Evolutionary conservation across 164 flowering plant species (phyloP).

Genomic region (Liriodendron chinense): DNA sequence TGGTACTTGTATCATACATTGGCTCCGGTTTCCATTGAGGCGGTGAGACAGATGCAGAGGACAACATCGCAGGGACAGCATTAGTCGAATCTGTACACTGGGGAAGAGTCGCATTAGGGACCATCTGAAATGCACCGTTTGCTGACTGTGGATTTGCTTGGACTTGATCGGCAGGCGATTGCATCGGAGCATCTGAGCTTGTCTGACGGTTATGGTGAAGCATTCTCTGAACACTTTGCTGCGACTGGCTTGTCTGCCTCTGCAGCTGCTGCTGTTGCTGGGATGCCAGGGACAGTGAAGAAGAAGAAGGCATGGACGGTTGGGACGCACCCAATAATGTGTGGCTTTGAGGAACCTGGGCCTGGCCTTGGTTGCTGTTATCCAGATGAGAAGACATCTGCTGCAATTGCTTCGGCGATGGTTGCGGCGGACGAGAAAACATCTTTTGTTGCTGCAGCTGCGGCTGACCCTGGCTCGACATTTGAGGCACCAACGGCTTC

Average conservation of each 20-base stretch:
- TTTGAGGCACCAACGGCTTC: slow-evolving; percentile 38
- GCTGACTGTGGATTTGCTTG: slow-evolving; percentile 34
- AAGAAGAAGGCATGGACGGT: slow-evolving; percentile 27
- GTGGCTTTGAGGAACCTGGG: slow-evolving; percentile 34
- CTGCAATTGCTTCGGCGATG: slow-evolving; percentile 43
- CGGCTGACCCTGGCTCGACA: slow-evolving; percentile 37
- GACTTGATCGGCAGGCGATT: slow-evolving; percentile 32
- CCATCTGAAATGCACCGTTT: slow-evolving; percentile 28
- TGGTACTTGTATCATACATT: slow-evolving; percentile 31
- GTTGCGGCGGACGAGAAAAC: slow-evolving; percentile 32
- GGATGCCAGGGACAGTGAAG: slow-evolving; percentile 23
- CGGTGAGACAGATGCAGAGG: slow-evolving; percentile 22
- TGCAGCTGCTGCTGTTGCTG: slow-evolving; percentile 14
- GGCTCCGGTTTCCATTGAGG: slow-evolving; percentile 50
- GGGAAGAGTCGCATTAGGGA: slow-evolving; percentile 20
- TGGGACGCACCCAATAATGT: slow-evolving; percentile 25
- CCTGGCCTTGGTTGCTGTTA: slow-evolving; percentile 46
- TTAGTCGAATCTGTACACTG: slow-evolving; percentile 36
- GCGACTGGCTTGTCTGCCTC: slow-evolving; percentile 43
- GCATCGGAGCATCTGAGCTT: slow-evolving; percentile 34
- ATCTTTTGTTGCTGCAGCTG: slow-evolving; percentile 46
- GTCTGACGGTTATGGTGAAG: slow-evolving; percentile 41
- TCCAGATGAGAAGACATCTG: slow-evolving; percentile 48
- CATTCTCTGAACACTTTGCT: slow-evolving; percentile 40
- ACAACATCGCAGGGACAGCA: slow-evolving; percentile 29